Evolutionary conservation across 768 basidiomycete genomes (phyloP).

Genomic region (Cystofilobasidium capitatum): DNA sequence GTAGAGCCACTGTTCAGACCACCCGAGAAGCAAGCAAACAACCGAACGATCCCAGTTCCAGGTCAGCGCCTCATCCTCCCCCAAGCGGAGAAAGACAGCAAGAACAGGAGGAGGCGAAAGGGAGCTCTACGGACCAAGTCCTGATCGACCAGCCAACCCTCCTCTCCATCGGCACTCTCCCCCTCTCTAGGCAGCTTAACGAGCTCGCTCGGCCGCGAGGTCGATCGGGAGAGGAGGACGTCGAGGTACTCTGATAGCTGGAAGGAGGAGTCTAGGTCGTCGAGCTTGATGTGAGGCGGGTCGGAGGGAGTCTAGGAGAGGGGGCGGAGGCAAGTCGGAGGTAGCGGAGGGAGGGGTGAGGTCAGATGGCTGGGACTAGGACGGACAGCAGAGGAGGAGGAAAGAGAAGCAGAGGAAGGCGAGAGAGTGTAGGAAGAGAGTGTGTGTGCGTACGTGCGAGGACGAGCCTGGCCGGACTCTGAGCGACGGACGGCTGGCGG

Average conservation of each 20-base stretch:
- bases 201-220: not conserved
- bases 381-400: too few species aligned
- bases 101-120: not conserved
- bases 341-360: not conserved
- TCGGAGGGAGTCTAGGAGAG: not conserved
- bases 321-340: not conserved
- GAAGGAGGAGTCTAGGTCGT: slow-evolving; percentile 8
- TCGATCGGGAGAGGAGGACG: not conserved
- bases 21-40: too few species aligned
- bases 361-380: too few species aligned
- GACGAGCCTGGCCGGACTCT: not conserved
- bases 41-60: too few species aligned
- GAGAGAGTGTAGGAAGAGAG: not conserved
- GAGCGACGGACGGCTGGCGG: not conserved
- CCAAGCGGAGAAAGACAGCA: too few species aligned
- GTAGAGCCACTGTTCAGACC: slow-evolving; percentile 37
- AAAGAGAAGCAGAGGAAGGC: not conserved
- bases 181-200: slow-evolving; percentile 8
- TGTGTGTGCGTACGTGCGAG: not conserved
- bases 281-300: not conserved
- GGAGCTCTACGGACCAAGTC: slow-evolving; percentile 2
- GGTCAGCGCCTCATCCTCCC: too few species aligned
- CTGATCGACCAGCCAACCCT: slow-evolving; percentile 7
- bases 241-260: slow-evolving; percentile 24
- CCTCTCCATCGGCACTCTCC: not conserved